Evolutionary conservation across 495 filamentous ascomycete species (phyloP).

Genomic region (Staphylotrichum tortipilum): DNA sequence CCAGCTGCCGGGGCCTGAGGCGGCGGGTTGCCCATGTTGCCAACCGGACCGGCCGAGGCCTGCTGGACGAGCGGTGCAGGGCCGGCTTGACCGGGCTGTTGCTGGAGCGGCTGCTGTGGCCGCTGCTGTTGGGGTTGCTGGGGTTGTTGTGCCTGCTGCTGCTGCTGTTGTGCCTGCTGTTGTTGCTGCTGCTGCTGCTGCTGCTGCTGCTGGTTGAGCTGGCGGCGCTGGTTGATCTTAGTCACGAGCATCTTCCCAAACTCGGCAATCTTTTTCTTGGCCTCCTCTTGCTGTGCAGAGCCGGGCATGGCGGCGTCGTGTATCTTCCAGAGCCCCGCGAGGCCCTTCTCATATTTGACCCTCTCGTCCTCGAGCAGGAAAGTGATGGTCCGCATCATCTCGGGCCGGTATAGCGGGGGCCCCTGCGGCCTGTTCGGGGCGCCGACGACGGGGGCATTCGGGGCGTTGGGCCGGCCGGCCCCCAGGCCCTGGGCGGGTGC

Average conservation of each 20-base stretch:
- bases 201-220: conserved; percentile 12
- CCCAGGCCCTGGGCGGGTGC: conserved; percentile 24
- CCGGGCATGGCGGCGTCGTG: conserved; percentile 52
- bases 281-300: conserved; percentile 48
- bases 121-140: conserved; percentile 8
- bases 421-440: conserved; percentile 5
- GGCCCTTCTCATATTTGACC: conserved; percentile 54
- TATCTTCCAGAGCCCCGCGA: conserved; percentile 51
- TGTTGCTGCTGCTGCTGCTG: conserved; percentile 21
- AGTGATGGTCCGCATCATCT: conserved; percentile 38
- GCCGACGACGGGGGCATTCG: conserved; percentile 5
- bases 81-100: conserved; percentile 7
- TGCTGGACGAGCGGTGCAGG: conserved; percentile 3
- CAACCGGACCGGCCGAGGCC: neutral
- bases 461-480: conserved; percentile 15
- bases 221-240: conserved; percentile 36
- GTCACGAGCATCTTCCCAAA: conserved; percentile 55
- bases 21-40: neutral
- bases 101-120: conserved; percentile 7
- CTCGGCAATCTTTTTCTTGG: conserved; percentile 55
- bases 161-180: conserved; percentile 10
- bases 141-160: too few species aligned
- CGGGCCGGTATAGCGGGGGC: conserved; percentile 31
- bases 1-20: conserved; percentile 1
- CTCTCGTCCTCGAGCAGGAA: conserved; percentile 52